A percentile compares a stretch with the other conserved stretches of the same genome.
Conservation (phyloP, 768 basidiomycete genomes). For the Suillus placidus region DNA sequence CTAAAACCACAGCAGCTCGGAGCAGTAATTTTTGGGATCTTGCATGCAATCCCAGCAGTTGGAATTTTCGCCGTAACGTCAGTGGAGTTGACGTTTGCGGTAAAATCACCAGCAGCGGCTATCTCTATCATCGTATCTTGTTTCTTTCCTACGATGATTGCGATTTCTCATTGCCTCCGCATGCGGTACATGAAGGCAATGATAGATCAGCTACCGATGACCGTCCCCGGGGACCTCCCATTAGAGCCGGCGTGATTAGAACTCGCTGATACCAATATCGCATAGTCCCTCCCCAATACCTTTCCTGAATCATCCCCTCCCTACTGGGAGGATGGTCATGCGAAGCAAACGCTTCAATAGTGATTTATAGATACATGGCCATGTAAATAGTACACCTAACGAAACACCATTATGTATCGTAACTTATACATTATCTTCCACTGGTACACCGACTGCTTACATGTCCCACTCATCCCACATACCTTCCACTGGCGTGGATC, state of each 20-base stretch:
- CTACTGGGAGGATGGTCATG: neutral
- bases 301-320: neutral
- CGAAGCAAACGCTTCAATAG: neutral
- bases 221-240: neutral
- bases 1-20: constrained; percentile 13
- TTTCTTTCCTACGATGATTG: constrained; percentile 22
- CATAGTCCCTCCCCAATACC: neutral
- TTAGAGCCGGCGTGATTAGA: neutral
- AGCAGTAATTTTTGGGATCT: constrained; percentile 17
- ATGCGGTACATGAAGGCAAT: constrained; percentile 2
- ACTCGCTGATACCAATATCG: neutral
- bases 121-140: constrained; percentile 25
- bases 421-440: constrained; percentile 18
- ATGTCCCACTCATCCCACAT: constrained; percentile 82
- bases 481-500: constrained; percentile 29
- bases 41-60: constrained; percentile 30
- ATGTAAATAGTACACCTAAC: constrained; percentile 14
- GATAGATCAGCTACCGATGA: neutral
- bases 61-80: constrained; percentile 26
- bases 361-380: constrained; percentile 2
- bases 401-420: constrained; percentile 14
- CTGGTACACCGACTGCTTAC: constrained; percentile 27
- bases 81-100: constrained; percentile 20
- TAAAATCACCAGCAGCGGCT: constrained; percentile 25
- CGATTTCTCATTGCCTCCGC: constrained; percentile 1